A percentile compares a stretch with the other conserved stretches of the same genome.
These are phyloP conservation scores for Ambrosiella beaveri DNA, from an alignment of 2,329 filamentous ascomycete species.

Conservation along the genomic window DNA sequence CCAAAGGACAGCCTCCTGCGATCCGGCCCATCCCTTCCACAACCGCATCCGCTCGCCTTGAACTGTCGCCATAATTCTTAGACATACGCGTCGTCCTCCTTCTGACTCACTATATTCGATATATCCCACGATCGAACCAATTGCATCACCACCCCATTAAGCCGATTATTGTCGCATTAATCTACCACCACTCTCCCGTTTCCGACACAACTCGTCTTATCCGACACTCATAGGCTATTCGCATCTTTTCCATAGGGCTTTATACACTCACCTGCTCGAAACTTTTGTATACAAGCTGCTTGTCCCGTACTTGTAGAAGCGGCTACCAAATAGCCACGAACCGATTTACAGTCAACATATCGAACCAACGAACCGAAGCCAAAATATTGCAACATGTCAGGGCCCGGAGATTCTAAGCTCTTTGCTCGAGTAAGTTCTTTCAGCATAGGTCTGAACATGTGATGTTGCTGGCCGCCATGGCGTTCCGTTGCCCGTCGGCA, in stretches of 20 bases:
- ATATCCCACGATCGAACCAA: neutral
- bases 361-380: neutral
- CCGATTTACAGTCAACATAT: neutral
- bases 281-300: no score
- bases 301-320: no score
- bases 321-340: neutral
- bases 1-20: neutral
- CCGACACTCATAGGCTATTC: no score
- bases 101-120: neutral
- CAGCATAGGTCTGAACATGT: neutral
- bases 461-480: neutral
- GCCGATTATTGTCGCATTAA: neutral
- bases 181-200: no score
- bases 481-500: neutral
- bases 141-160: neutral
- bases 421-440: conserved; percentile 69
- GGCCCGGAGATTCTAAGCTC: conserved; percentile 81
- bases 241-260: no score
- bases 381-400: conserved; percentile 4
- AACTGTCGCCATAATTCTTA: neutral
- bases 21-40: neutral
- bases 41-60: neutral
- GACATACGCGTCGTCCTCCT: neutral
- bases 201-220: no score
- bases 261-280: no score